Evolutionary conservation across 176 grass and related monocot species (phyloP).

Genomic region (Otatea glauca): DNA sequence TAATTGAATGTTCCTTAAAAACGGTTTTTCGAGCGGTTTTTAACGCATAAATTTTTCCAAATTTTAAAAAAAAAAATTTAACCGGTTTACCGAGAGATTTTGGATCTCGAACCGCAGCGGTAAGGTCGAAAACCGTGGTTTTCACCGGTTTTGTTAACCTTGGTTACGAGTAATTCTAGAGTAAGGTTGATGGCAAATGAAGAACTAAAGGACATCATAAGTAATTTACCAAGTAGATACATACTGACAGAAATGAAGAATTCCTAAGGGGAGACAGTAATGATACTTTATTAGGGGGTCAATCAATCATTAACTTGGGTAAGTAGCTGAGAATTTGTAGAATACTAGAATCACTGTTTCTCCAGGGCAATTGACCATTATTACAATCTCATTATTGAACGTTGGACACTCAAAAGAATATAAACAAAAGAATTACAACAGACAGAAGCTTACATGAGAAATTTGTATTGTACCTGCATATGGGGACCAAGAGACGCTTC

Average conservation of each 20-base stretch:
- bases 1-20: too few species aligned
- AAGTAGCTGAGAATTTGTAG: constrained; percentile 6
- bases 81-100: too few species aligned
- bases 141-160: too few species aligned
- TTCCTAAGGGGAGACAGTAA: background rate
- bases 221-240: background rate
- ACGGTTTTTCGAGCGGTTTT: too few species aligned
- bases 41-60: too few species aligned
- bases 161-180: constrained; percentile 20
- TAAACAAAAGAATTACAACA: background rate
- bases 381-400: background rate
- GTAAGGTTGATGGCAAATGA: background rate
- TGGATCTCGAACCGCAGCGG: too few species aligned
- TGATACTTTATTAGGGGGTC: background rate
- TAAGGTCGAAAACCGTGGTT: too few species aligned
- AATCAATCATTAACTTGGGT: constrained; percentile 1
- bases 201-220: background rate
- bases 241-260: background rate
- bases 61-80: too few species aligned
- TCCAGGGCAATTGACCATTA: constrained; percentile 2
- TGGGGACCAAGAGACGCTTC: constrained; percentile 96
- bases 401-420: constrained; percentile 1
- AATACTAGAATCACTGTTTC: constrained; percentile 22
- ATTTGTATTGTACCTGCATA: constrained; percentile 76
- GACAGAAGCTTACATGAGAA: background rate